Percentiles rank a stretch among this genome's conserved stretches.
These are phyloP conservation scores for Aspergillus costaricaensis DNA, from an alignment of 2,329 filamentous ascomycete species.

Conservation along the genomic window DNA sequence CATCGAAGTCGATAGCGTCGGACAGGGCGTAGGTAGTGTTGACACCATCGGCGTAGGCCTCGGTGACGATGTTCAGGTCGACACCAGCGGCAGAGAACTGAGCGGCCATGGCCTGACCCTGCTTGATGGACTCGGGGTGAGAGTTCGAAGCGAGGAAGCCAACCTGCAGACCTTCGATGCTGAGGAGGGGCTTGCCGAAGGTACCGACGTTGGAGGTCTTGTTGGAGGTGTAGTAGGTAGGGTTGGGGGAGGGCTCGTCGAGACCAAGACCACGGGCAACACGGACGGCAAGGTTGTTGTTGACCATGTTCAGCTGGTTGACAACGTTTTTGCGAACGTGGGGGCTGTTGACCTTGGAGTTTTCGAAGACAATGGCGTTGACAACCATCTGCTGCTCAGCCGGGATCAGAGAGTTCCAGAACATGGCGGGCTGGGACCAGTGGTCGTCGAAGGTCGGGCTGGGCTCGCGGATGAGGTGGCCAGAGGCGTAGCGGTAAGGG, in stretches of 20 bases:
- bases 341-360: conserved; percentile 58
- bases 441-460: conserved; percentile 67
- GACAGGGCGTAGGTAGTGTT: conserved; percentile 65
- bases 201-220: conserved; percentile 63
- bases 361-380: conserved; percentile 73
- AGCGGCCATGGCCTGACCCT: conserved; percentile 60
- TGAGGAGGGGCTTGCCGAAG: conserved; percentile 60
- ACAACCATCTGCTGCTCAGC: conserved; percentile 71
- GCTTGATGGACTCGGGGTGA: conserved; percentile 54
- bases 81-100: conserved; percentile 49
- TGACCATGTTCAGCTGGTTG: conserved; percentile 67
- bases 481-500: conserved; percentile 56
- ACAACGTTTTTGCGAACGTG: conserved; percentile 67
- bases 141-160: conserved; percentile 60
- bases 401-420: conserved; percentile 70
- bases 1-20: conserved; percentile 51
- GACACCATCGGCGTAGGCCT: conserved; percentile 56
- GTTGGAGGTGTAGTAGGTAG: conserved; percentile 69
- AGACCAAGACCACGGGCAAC: conserved; percentile 65
- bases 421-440: conserved; percentile 71
- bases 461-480: conserved; percentile 58
- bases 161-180: conserved; percentile 64
- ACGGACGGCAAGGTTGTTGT: conserved; percentile 66
- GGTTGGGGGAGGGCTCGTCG: conserved; percentile 59
- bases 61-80: conserved; percentile 60